Base-by-base conservation (phyloP, 192 early-diverging fungal species). In the Oehlia diaphana region DNA sequence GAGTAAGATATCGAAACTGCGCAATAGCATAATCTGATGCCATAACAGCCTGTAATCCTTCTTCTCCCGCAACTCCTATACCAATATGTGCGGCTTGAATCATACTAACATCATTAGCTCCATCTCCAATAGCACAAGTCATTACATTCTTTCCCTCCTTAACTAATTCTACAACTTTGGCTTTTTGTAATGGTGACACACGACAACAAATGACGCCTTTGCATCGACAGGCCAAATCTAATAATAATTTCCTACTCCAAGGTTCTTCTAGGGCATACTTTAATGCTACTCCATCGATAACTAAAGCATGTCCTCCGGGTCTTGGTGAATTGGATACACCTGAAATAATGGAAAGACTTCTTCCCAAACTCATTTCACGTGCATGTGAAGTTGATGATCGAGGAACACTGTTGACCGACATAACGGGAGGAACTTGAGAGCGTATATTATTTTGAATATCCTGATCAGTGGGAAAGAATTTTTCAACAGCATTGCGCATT, bases 61-160 rank as follows among this genome's bases (percentile, higher is more conserved):
- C 93, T 83, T 93, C 89, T 19, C 93, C 93, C 4, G 90, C 88
- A 37, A 94, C 92, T 37, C 93, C 93, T 35, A 94, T 84, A 61
- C 93, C 93, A 53, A 95, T 87, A 79, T 94, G 88, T 1, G 94
- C 94, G 68, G 90, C 89, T 76, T 94, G 93, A 63, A 94, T 94
- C 93, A 94, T 94, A 65, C 88, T 88, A 21, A 94, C 93, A 83
- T 94, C 93, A 63, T 94, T 94, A 12, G 93, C 93, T n/a, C 93
- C 93, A 81, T 94, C 93, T 12, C 93, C 93, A 78, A 94, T 94
- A 5, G 92, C 87, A 26, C 93, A 81, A 33, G 92, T 93, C 85
- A 94, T 88, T 26, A 87, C 87, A 47, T 90, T 84, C 23, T 89
- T 83, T 10, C 87, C 84, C 28, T 90, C 84, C 64, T 93, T 93